Evolutionary conservation across 306 rosid genomes (phyloP), one percentile per base, ranked within the genome.

Genomic region (Quercus agrifolia): DNA sequence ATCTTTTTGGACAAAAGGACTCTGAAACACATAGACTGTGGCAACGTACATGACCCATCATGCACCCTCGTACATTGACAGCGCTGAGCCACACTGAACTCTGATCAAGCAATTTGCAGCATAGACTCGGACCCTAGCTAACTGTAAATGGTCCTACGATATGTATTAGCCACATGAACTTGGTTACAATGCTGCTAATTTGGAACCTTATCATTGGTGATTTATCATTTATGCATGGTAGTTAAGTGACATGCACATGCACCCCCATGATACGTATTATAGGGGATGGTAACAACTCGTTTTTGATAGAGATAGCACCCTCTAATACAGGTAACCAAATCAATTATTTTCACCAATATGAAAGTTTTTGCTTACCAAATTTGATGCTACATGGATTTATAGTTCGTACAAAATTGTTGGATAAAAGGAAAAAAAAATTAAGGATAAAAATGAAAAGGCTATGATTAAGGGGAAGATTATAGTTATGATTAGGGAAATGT

Each of bases 141-240:
- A 64, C 70, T 30, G 19, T 21, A 78, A 77, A 33, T 72, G 88
- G 89, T 27, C 88, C 86, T 79, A 76, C 82, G 54, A 55, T 41
- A 2, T 77, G 28, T 54, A 78, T 78, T 77, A 76, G 83, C 82
- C 82, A 75, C 71, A 76, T 21, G 67, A 77, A 73, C 46, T 7
- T 73, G 74, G 75, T 77, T n/a, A 55, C 52, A 70, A 66, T 76
- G 78, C 20, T 8, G 30, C 71, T 51, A 30, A 56, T 77, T 58
- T 57, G 49, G 68, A 30, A 31, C 21, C 21, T 59, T 41, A 54
- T 33, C 58, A 63, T 81, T 77, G 66, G 85, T 86, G 85, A 67
- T 5, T 82, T 82, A 19, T 86, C 83, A 67, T 6, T 82, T 82
- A 19, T 89, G 96, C 96, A 81, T 82, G 90, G 93, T 93, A 74